Base-by-base conservation (phyloP, 1,139 yeast genomes). In the Nadsonia starkeyi-henricii region DNA sequence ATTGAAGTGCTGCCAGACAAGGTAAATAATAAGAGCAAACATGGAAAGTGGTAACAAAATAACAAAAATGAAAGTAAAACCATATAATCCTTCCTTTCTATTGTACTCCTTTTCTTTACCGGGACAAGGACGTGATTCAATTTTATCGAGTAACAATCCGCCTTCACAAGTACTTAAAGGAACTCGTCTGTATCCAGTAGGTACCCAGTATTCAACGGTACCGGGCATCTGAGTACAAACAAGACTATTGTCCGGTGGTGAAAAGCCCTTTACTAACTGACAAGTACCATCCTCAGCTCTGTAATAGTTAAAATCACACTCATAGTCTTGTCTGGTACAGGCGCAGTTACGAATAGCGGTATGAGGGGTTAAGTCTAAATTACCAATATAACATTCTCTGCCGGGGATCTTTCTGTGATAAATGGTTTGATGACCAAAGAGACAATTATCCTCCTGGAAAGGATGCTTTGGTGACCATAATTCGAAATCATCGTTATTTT, bases 271-370 rank as follows among this genome's bases (percentile, higher is more conserved):
- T 15, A 86, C 83, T 45, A 89, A 72, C 60, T 81, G 80, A 67
- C 99, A 93, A 0, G 95, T 82, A 19, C 95, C 94, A 62, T 88
- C 96, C 1, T 62, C 60, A 39, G 78, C 80, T 53, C 82, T 75
- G 52, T 65, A 77, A 62, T 71, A 89, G 65, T 89, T 89, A 68
- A 78, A 85, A 62, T 91, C 98, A 73, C 99, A 91, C 65, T 91
- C 99, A 60, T 72, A 93, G 64, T 91, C 99, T 50, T 77, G 74
- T 63, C 96, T 76, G 0, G 93, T 75, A 68, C 99, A 91, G 1
- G 82, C 61, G 66, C 99, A 91, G 62, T 85, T 81, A 55, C 77
- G 72, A 17, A 74, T 66, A 19, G 77, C 68, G 55, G 73, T 74
- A 61, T 72, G 75, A 0, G 85, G 88, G 47, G 77, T 72, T 39